These are phyloP conservation scores for Aspergillus novoparasiticus DNA, from an alignment of 2,329 filamentous ascomycete genomes.

Conservation along the genomic window DNA sequence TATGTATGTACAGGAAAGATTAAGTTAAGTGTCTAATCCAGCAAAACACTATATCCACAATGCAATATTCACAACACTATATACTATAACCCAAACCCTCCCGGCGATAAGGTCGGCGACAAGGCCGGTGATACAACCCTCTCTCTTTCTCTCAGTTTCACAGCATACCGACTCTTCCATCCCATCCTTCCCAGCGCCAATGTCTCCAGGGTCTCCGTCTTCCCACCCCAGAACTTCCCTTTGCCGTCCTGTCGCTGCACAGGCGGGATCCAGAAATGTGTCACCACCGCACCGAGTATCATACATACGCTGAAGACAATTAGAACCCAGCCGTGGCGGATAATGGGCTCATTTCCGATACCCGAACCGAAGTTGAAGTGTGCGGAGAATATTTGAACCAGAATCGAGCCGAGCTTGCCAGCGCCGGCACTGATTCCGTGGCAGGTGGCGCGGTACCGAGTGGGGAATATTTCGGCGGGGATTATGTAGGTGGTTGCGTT, in stretches of 20 bases:
- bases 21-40: neutral
- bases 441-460: constrained; percentile 56
- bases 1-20: neutral
- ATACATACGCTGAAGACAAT: constrained; percentile 47
- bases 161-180: constrained; percentile 38
- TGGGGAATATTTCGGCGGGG: constrained; percentile 60
- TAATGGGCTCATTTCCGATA: constrained; percentile 33
- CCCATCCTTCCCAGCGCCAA: constrained; percentile 42
- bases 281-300: constrained; percentile 43
- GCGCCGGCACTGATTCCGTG: constrained; percentile 57
- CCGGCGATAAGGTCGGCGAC: neutral
- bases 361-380: constrained; percentile 44
- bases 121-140: neutral
- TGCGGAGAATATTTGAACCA: constrained; percentile 43
- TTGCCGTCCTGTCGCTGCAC: constrained; percentile 30
- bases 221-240: constrained; percentile 37
- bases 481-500: constrained; percentile 51
- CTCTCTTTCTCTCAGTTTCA: constrained; percentile 6
- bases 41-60: neutral
- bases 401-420: constrained; percentile 56
- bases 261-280: constrained; percentile 45
- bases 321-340: constrained; percentile 43
- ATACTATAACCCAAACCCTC: neutral
- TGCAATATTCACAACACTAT: neutral
- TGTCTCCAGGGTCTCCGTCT: constrained; percentile 42